Evolutionary conservation across 2,329 filamentous ascomycete species (phyloP).

Genomic region (Pseudophaeomoniella oleicola): DNA sequence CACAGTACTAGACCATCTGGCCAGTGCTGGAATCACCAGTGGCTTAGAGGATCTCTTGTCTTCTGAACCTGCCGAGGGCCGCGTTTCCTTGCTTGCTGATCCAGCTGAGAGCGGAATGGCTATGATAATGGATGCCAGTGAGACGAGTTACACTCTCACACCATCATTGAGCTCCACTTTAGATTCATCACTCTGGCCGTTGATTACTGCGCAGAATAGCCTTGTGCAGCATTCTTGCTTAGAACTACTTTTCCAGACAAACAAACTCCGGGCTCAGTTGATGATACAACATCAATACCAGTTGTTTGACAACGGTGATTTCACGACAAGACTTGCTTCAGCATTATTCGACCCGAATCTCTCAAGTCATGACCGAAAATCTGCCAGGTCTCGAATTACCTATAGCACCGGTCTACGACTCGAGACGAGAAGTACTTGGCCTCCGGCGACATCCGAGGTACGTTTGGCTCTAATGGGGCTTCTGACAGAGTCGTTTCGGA

Average conservation of each 20-base stretch:
- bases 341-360: slow-evolving; percentile 76
- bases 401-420: slow-evolving; percentile 64
- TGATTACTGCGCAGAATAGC: slow-evolving; percentile 59
- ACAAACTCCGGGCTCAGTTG: slow-evolving; percentile 59
- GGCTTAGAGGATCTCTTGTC: no score
- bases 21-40: no score
- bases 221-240: slow-evolving; percentile 67
- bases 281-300: slow-evolving; percentile 66
- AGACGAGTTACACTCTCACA: no score
- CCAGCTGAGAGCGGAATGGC: no score
- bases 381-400: slow-evolving; percentile 34
- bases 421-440: slow-evolving; percentile 72
- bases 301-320: slow-evolving; percentile 70
- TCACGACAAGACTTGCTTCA: slow-evolving; percentile 63
- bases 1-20: no score
- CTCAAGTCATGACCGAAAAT: slow-evolving; percentile 58
- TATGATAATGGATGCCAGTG: no score
- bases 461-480: slow-evolving; percentile 77
- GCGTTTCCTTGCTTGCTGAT: no score
- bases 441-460: slow-evolving; percentile 86
- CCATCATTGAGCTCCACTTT: no score
- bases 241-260: slow-evolving; percentile 58
- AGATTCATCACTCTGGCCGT: slow-evolving; percentile 56
- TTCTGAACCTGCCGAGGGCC: no score
- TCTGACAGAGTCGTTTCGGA: slow-evolving; percentile 56